Conservation (phyloP, 164 flowering plant genomes). For the Kingdonia uniflora region DNA sequence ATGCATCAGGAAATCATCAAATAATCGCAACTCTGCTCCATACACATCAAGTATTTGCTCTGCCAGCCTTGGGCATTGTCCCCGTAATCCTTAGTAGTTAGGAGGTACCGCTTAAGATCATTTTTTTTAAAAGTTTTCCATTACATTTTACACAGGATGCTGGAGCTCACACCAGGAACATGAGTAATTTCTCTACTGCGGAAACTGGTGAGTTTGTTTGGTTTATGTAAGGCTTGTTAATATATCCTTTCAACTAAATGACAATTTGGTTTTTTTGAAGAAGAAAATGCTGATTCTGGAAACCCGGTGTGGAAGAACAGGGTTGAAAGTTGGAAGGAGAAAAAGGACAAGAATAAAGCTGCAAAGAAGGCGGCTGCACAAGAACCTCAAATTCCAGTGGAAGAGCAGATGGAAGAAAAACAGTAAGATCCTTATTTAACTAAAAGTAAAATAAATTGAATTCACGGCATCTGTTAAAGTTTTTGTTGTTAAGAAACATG, state of each 20-base stretch:
- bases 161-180: slow-evolving; percentile 68
- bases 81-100: background rate
- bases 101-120: background rate
- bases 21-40: slow-evolving; percentile 41
- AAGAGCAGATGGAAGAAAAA: slow-evolving; percentile 73
- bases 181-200: slow-evolving; percentile 67
- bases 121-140: background rate
- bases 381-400: slow-evolving; percentile 51
- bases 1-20: slow-evolving; percentile 20
- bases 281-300: slow-evolving; percentile 62
- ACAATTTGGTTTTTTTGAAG: slow-evolving; percentile 20
- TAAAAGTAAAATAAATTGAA: background rate
- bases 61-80: background rate
- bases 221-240: background rate
- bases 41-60: slow-evolving; percentile 33
- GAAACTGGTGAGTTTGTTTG: slow-evolving; percentile 58
- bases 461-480: background rate
- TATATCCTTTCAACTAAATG: no score
- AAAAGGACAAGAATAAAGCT: slow-evolving; percentile 50
- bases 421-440: slow-evolving; percentile 28
- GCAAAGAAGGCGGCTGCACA: slow-evolving; percentile 26
- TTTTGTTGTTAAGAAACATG: no score
- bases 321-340: slow-evolving; percentile 93
- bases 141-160: slow-evolving; percentile 31
- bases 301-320: slow-evolving; percentile 95